Evolutionary conservation across 2,329 filamentous ascomycete species (phyloP).

Genomic region (Spiromastix sp.): DNA sequence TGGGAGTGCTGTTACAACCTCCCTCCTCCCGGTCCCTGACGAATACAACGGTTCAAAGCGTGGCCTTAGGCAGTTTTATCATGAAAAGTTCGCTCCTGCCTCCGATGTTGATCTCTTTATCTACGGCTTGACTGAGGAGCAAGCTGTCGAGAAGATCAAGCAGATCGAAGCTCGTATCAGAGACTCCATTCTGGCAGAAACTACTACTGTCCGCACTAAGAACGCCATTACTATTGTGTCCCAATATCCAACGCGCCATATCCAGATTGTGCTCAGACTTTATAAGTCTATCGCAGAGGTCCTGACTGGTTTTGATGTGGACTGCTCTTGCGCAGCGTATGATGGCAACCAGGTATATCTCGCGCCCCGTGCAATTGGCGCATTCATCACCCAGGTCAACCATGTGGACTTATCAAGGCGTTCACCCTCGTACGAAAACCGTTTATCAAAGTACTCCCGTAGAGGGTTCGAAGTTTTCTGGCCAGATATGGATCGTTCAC

Average conservation of each 20-base stretch:
- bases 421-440: constrained; percentile 79
- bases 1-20: constrained; percentile 71
- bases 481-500: constrained; percentile 61
- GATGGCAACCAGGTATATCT: constrained; percentile 72
- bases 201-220: constrained; percentile 60
- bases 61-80: constrained; percentile 58
- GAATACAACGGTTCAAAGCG: constrained; percentile 36
- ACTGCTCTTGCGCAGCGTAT: constrained; percentile 71
- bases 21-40: constrained; percentile 59
- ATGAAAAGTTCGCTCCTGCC: constrained; percentile 68
- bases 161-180: constrained; percentile 66
- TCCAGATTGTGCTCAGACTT: constrained; percentile 76
- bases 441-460: constrained; percentile 75
- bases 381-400: constrained; percentile 75
- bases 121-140: constrained; percentile 65
- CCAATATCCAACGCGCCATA: constrained; percentile 71
- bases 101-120: constrained; percentile 83
- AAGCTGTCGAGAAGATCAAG: constrained; percentile 74
- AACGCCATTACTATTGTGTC: constrained; percentile 78
- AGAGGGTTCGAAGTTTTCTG: constrained; percentile 79
- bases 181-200: constrained; percentile 69
- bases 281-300: constrained; percentile 80
- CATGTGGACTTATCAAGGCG: constrained; percentile 68
- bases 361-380: constrained; percentile 63
- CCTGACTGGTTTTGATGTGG: constrained; percentile 79